Base-by-base conservation (phyloP, 805 yeast species). In the Yarrowia sp. region DNA sequence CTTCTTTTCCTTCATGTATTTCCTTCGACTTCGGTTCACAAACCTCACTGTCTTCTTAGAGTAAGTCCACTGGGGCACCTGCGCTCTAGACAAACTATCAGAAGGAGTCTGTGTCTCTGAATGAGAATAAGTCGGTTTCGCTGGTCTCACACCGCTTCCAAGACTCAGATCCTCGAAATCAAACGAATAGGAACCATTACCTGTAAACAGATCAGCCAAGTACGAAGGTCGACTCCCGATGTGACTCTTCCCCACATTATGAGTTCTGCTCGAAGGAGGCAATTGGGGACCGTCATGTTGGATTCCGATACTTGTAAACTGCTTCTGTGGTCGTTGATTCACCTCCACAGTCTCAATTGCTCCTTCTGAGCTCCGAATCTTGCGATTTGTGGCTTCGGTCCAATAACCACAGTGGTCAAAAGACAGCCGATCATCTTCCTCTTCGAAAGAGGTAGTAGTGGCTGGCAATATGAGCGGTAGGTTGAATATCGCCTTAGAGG, bases 1-100 rank as follows among this genome's bases (percentile, higher is more conserved):
- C 8, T 43, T 43, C 14, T 52, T 52, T 19, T 52, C 58, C 34
- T 52, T 19, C 58, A 52, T 52, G 43, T 52, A 52, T 33, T 52
- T 52, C 38, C 58, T 34, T 8, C 58, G 42, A 15, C 58, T 52
- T 38, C 58, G n/a, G 43, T 52, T 52, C 33, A 52, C 58, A 15
- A 52, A 52, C 38, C 58, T 13, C 17, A 52, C 58, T 9, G 43
- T 13, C 19, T 43, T 17, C 19, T 52, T 36, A 3, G 58, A 52
- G n/a, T 52, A 52, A 0, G 43, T 52, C 58, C 58, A 52, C 13
- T 52, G 58, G 13, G 58, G 58, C 9, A 52, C 7, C 2, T 34
- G 12, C 7, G 17, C 9, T 6, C 12, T 6, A 7, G 40, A n/a
- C 15, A 50, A 9, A 7, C 13, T 19, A 13, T 36, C 58, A 14